Conservation (phyloP, 306 rosid species). For the Prunus fruticosa region DNA sequence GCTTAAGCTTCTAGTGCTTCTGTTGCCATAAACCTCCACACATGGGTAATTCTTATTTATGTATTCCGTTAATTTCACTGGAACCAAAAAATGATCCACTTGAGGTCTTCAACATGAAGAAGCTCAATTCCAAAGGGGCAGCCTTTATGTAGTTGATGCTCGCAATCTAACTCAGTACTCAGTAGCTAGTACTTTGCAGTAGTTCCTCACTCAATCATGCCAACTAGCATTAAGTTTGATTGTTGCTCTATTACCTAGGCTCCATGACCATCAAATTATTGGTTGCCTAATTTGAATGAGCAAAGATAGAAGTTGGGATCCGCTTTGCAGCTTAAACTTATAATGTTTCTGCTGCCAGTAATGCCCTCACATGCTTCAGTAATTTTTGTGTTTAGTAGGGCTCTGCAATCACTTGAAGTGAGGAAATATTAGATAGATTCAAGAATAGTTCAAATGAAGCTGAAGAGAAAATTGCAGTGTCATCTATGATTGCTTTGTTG, state of each 20-base stretch:
- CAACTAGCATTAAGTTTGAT: neutral
- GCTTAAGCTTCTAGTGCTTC: conserved; percentile 32
- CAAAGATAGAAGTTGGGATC: conserved; percentile 45
- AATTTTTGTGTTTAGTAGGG: neutral
- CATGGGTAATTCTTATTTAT: conserved; percentile 7
- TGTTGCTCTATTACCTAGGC: conserved; percentile 51
- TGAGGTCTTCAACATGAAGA: neutral
- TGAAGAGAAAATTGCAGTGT: neutral
- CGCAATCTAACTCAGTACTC: neutral
- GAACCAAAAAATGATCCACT: neutral
- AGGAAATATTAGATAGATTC: neutral
- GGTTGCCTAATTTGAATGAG: conserved; percentile 39
- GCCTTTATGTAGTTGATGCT: neutral
- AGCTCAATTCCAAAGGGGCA: neutral
- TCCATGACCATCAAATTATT: conserved; percentile 19
- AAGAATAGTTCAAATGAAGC: neutral
- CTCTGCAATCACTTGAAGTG: neutral
- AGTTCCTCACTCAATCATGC: neutral
- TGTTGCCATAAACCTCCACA: conserved; percentile 75
- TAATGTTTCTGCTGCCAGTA: conserved; percentile 59
- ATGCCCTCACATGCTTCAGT: conserved; percentile 40
- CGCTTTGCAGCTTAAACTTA: conserved; percentile 64
- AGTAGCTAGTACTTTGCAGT: neutral
- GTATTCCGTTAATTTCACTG: neutral
- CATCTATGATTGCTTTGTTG: neutral